phyloP scores from a whole-genome alignment of 2,329 filamentous ascomycete species.

The Pestalotiopsis sp. region DNA sequence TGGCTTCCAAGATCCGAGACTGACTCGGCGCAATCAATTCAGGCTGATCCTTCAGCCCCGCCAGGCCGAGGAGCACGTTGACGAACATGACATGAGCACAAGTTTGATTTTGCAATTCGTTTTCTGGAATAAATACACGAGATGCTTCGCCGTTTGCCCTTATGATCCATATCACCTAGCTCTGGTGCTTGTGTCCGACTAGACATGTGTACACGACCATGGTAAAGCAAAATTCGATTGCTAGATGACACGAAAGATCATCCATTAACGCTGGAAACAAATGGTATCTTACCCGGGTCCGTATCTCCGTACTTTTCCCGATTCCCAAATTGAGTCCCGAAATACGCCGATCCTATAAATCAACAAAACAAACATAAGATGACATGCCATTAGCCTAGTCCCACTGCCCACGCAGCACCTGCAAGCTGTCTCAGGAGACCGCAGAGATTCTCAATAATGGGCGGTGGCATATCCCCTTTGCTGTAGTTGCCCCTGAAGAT shows the following conservation, averaged over 20 bases:
- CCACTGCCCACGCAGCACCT: slow-evolving; percentile 47
- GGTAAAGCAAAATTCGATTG: not conserved
- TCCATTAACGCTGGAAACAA: not conserved
- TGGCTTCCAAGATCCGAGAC: not conserved
- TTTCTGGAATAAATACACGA: no score
- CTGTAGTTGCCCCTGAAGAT: slow-evolving; percentile 58
- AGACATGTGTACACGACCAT: not conserved
- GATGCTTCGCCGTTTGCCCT: no score
- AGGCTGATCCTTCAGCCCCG: no score
- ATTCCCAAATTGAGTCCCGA: not conserved
- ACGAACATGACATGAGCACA: no score
- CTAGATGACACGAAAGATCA: not conserved
- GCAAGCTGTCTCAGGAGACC: slow-evolving; percentile 65
- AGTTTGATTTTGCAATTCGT: no score
- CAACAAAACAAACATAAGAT: not conserved
- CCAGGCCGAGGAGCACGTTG: no score
- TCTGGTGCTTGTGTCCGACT: not conserved
- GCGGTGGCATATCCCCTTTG: slow-evolving; percentile 49
- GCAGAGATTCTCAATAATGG: slow-evolving; percentile 69
- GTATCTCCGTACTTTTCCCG: not conserved
- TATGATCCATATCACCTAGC: no score
- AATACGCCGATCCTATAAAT: not conserved
- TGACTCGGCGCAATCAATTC: not conserved
- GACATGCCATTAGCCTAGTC: slow-evolving; percentile 23
- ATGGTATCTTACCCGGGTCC: not conserved